These are phyloP conservation scores for Draba incana DNA, from an alignment of 345 rosid genomes.

Conservation along the genomic window DNA sequence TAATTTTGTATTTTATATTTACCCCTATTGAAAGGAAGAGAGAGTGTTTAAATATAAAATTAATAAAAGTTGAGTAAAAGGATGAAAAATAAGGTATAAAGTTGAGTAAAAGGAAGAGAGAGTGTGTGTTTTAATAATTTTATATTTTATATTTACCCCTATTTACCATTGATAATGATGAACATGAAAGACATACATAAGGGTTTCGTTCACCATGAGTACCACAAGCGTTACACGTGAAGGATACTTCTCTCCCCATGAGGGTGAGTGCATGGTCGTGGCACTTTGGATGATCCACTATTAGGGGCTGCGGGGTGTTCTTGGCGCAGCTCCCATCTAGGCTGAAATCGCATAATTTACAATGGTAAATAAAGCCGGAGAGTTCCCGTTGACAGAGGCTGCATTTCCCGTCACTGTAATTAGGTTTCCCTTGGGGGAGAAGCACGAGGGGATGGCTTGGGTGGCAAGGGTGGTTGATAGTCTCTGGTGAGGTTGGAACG, in stretches of 20 bases:
- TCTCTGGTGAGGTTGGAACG: background rate
- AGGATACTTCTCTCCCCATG: background rate
- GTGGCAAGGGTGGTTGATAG: background rate
- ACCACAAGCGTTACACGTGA: conserved; percentile 5
- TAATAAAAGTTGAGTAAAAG: too few relatives aligned
- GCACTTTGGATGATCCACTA: background rate
- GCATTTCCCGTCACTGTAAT: background rate
- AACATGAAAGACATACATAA: conserved; percentile 8
- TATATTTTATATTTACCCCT: too few relatives aligned
- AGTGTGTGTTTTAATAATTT: too few relatives aligned
- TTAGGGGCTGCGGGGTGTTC: background rate
- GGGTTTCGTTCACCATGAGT: background rate
- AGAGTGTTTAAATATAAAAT: too few relatives aligned
- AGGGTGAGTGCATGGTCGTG: conserved; percentile 10
- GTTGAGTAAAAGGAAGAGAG: too few relatives aligned
- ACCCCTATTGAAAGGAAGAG: too few relatives aligned
- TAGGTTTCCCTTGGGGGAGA: background rate
- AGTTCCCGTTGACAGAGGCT: background rate
- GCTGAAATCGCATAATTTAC: background rate
- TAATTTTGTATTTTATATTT: too few relatives aligned
- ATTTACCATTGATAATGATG: too few relatives aligned
- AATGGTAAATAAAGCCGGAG: background rate
- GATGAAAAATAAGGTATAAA: too few relatives aligned
- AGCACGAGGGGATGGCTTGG: background rate
- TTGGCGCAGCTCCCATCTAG: background rate